These are phyloP conservation scores for Stagonosporopsis rhizophila DNA, from an alignment of 2,329 filamentous ascomycete genomes.

Conservation along the genomic window DNA sequence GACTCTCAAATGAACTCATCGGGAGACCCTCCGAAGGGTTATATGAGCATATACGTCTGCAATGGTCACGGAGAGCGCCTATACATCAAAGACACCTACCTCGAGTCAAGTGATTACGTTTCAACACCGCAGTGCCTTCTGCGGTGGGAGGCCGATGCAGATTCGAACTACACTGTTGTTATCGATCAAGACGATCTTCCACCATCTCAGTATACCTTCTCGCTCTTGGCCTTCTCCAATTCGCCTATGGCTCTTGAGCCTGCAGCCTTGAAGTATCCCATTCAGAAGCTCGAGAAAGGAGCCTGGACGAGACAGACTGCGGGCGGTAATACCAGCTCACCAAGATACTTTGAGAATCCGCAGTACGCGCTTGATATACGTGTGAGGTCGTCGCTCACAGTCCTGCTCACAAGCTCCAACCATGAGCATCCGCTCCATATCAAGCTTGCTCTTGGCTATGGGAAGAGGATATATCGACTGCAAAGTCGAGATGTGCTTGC, in stretches of 20 bases:
- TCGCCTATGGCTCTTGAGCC: slow-evolving; percentile 65
- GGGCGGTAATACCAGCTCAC: slow-evolving; percentile 80
- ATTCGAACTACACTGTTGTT: slow-evolving; percentile 67
- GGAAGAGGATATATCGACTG: slow-evolving; percentile 73
- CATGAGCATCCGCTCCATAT: slow-evolving; percentile 80
- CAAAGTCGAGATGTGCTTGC: slow-evolving; percentile 78
- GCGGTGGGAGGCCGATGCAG: slow-evolving; percentile 68
- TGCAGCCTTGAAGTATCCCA: slow-evolving; percentile 67
- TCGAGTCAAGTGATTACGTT: slow-evolving; percentile 83
- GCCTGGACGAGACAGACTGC: slow-evolving; percentile 81
- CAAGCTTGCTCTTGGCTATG: slow-evolving; percentile 80
- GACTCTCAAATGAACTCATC: slow-evolving; percentile 32
- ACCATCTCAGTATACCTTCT: slow-evolving; percentile 79
- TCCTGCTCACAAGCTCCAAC: slow-evolving; percentile 74
- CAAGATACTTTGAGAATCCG: slow-evolving; percentile 83
- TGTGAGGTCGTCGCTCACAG: slow-evolving; percentile 66
- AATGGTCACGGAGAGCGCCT: slow-evolving; percentile 73
- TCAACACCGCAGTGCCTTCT: slow-evolving; percentile 93
- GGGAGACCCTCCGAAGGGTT: slow-evolving; percentile 64
- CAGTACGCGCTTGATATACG: slow-evolving; percentile 75
- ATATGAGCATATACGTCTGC: slow-evolving; percentile 87
- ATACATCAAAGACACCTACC: slow-evolving; percentile 73
- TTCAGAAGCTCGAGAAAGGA: slow-evolving; percentile 66
- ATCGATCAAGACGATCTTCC: slow-evolving; percentile 81
- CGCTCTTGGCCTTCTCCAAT: slow-evolving; percentile 81